Conservation (phyloP, 495 filamentous ascomycete species). For the Aspergillus leporis region DNA sequence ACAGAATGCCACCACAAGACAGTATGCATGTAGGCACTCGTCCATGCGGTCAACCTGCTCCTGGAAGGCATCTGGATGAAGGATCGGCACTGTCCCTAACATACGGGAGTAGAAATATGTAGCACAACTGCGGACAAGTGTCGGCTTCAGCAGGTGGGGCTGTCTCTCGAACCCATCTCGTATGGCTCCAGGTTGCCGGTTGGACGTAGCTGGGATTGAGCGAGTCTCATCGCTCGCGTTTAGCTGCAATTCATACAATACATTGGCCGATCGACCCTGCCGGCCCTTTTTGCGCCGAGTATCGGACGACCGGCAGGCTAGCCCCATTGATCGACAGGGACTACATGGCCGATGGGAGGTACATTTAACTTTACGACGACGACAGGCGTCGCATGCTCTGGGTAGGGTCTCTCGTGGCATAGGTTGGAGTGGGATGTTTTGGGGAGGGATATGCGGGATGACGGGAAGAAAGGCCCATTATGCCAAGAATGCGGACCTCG, state of each 20-base stretch:
- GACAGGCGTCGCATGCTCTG: constrained; percentile 78
- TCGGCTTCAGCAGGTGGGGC: constrained; percentile 57
- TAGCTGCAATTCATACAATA: constrained; percentile 73
- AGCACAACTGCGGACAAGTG: constrained; percentile 65
- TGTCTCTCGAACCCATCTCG: constrained; percentile 14
- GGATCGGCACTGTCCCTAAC: constrained; percentile 73
- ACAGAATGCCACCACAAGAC: constrained; percentile 69
- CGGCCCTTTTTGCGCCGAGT: constrained; percentile 85
- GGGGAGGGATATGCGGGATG: too few species aligned
- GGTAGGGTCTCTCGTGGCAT: constrained; percentile 39
- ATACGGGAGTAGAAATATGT: constrained; percentile 78
- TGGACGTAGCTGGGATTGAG: constrained; percentile 47
- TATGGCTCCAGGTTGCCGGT: constrained; percentile 31
- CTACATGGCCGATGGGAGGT: constrained; percentile 51
- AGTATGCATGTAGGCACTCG: constrained; percentile 68
- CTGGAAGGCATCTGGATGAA: constrained; percentile 62
- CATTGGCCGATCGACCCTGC: constrained; percentile 78
- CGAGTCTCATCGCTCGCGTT: constrained; percentile 60
- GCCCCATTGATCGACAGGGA: constrained; percentile 65
- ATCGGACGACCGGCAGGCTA: constrained; percentile 79
- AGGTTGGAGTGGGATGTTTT: background rate
- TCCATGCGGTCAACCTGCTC: constrained; percentile 58
- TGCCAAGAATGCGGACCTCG: too few species aligned
- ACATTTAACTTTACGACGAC: constrained; percentile 81
- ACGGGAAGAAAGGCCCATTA: too few species aligned